phyloP scores from a whole-genome alignment of 805 yeast genomes.

The Ogataea ganodermae region DNA sequence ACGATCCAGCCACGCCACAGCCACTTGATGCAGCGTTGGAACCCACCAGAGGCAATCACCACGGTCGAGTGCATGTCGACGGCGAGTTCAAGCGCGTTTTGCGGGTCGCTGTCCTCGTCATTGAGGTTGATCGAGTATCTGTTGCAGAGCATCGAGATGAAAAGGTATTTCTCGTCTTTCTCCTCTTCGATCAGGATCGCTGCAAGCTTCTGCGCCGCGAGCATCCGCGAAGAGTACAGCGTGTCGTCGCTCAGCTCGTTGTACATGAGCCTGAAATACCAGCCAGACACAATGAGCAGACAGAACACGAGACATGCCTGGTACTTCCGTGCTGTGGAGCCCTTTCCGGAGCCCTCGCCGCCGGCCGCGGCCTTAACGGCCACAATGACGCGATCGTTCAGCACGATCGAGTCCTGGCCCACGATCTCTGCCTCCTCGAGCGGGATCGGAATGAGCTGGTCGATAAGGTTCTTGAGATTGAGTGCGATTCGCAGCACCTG shows the following conservation, averaged over 20 bases:
- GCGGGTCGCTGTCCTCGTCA: constrained; percentile 61
- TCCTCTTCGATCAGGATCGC: constrained; percentile 66
- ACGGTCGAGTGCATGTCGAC: constrained; percentile 80
- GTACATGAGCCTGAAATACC: constrained; percentile 67
- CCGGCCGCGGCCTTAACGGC: constrained; percentile 77
- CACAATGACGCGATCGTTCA: constrained; percentile 58
- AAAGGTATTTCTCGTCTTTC: constrained; percentile 58
- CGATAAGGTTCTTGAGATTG: constrained; percentile 72
- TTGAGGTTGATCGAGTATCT: constrained; percentile 67
- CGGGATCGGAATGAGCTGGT: constrained; percentile 68
- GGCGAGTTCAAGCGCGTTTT: constrained; percentile 81
- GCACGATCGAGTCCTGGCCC: constrained; percentile 57
- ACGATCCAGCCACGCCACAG: constrained; percentile 93
- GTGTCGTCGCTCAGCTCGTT: constrained; percentile 69
- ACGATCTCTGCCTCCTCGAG: constrained; percentile 52
- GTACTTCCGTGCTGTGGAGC: constrained; percentile 60
- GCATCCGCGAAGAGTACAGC: constrained; percentile 58
- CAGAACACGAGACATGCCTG: constrained; percentile 70
- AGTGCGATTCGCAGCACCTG: constrained; percentile 70
- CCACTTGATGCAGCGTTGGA: constrained; percentile 86
- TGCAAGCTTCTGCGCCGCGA: constrained; percentile 76
- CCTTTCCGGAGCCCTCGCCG: constrained; percentile 65
- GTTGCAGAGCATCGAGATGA: constrained; percentile 75
- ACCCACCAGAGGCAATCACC: constrained; percentile 78
- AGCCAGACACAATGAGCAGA: constrained; percentile 69